phyloP scores from a whole-genome alignment of 805 yeast genomes.

The Suhomyces tanzawaensis region DNA sequence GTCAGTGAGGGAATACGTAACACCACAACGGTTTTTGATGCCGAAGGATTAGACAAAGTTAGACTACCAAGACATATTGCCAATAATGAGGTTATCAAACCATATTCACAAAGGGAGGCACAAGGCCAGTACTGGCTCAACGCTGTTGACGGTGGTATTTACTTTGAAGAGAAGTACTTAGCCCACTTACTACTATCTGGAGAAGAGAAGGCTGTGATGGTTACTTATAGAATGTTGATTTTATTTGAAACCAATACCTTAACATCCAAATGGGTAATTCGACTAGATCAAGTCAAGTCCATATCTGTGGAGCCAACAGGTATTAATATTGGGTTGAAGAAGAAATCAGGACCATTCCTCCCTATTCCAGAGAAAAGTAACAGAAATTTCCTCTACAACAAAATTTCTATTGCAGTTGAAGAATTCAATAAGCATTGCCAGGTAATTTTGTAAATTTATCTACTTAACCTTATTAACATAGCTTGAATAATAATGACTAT shows the following conservation, averaged over 20 bases:
- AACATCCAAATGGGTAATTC: conserved; percentile 68
- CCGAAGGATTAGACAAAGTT: conserved; percentile 70
- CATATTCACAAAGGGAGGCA: conserved; percentile 77
- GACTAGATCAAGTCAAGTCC: conserved; percentile 61
- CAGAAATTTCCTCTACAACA: conserved; percentile 63
- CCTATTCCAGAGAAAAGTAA: conserved; percentile 71
- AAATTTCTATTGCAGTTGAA: conserved; percentile 76
- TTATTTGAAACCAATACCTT: conserved; percentile 62
- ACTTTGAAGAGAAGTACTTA: conserved; percentile 67
- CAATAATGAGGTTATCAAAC: conserved; percentile 68
- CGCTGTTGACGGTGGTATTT: conserved; percentile 76
- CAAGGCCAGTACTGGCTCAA: conserved; percentile 95
- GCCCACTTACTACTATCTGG: conserved; percentile 86
- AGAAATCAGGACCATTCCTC: conserved; percentile 57
- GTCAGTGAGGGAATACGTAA: conserved; percentile 91
- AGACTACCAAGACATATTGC: conserved; percentile 79
- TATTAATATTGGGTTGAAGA: conserved; percentile 60
- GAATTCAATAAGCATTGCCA: conserved; percentile 73
- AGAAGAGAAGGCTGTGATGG: conserved; percentile 70
- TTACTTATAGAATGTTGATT: conserved; percentile 69
- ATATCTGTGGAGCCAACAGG: conserved; percentile 81
- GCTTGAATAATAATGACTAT: no score
- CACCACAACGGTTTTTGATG: conserved; percentile 87
- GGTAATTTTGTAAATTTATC: conserved; percentile 35
- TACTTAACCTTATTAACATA: no score